These are phyloP conservation scores for Albugo candida DNA, from an alignment of 352 stramenopile species.

Conservation along the genomic window DNA sequence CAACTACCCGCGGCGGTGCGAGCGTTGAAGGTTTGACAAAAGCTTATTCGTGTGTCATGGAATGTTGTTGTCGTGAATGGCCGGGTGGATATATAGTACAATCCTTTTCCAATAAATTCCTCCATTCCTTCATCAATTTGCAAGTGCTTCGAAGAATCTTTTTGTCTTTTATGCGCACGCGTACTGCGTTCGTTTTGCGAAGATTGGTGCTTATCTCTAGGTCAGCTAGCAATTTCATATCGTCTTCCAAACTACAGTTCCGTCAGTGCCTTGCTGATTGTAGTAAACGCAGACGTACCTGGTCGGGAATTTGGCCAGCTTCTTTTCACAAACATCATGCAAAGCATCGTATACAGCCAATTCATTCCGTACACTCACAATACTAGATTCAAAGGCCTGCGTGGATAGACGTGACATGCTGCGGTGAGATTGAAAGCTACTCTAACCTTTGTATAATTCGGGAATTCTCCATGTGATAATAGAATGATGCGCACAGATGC, in stretches of 20 bases:
- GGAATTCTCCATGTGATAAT: slow-evolving; percentile 32
- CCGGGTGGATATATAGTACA: no score
- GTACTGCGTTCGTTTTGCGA: no score
- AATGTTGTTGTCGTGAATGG: no score
- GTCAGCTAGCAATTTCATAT: background rate
- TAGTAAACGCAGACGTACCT: slow-evolving; percentile 12
- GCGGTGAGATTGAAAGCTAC: background rate
- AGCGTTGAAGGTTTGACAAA: no score
- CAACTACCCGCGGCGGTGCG: no score
- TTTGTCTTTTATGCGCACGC: no score
- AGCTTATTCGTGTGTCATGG: no score
- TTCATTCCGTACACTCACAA: slow-evolving; percentile 28
- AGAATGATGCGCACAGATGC: slow-evolving; percentile 35
- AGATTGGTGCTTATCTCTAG: background rate
- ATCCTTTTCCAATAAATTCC: no score
- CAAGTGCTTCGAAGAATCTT: no score
- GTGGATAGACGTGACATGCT: no score
- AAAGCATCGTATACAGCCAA: slow-evolving; percentile 31
- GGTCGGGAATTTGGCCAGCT: slow-evolving; percentile 22
- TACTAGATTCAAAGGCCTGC: slow-evolving; percentile 18
- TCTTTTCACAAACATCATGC: slow-evolving; percentile 18
- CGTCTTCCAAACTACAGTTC: background rate
- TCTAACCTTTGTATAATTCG: slow-evolving; percentile 21
- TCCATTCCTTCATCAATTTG: no score
- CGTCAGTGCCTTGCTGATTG: no score